Evolutionary conservation across 208 protist genomes (phyloP), one percentile per base, ranked within the genome.

Genomic region (Borovskyia barvae): DNA sequence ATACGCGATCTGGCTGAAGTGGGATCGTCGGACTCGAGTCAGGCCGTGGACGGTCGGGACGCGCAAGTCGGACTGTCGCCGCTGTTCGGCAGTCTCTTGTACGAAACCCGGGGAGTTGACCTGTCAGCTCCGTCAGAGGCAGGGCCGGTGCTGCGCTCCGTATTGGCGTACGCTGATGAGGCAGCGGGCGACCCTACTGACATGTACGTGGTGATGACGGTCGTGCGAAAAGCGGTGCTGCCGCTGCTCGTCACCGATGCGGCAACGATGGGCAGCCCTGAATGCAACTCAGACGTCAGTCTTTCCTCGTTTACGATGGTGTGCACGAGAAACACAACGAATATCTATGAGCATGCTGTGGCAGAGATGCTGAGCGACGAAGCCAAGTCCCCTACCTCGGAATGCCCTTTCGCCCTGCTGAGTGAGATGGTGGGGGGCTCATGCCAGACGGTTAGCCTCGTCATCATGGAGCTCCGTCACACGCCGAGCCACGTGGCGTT

Each of bases 261-360:
- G 28, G 33, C 42, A 2, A 52, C 15, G 14, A 29, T 25, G n/a
- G n/a, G n/a, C n/a, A 30, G 40, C 12, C 35, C 40, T 3, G 74
- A 65, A 14, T 68, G 65, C 64, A 14, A 26, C 22, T 62, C 56
- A 33, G 75, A 81, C 48, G 75, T 60, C 25, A 48, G 9, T 56
- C 64, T 81, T 52, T 76, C 68, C 40, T 81, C 68, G 37, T 73
- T 62, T 65, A 81, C 68, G 5, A 17, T 76, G 2, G 56, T 81
- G 22, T 63, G 66, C 43, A 70, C 61, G 30, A 60, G 67, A 26
- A 67, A 68, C 54, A 36, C 46, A 6, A 63, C 55, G 15, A 53
- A 71, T 9, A 19, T 76, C n/a, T 73, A 48, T 39, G 26, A 46
- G 36, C 37, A 69, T 24, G 61, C 54, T 26, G 32, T 69, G 19